Conservation (phyloP, 495 filamentous ascomycete species). For the Penicillium cosmopolitanum region DNA sequence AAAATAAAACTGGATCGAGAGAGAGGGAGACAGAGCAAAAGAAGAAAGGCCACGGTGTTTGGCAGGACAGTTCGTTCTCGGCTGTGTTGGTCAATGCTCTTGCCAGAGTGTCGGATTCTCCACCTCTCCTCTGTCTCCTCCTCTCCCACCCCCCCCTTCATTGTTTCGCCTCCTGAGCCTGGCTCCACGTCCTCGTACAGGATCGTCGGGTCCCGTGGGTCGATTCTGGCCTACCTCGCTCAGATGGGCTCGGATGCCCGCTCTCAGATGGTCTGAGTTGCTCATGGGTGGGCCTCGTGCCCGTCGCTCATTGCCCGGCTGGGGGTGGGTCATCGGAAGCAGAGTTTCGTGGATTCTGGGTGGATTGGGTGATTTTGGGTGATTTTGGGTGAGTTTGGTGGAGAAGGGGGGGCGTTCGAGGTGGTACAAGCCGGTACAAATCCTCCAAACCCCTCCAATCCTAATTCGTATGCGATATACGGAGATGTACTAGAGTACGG, state of each 20-base stretch:
- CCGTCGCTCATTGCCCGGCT: slow-evolving; percentile 1
- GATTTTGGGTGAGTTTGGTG: slow-evolving; percentile 1
- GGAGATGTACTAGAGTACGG: neutral
- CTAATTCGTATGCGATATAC: no score
- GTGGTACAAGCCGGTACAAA: neutral
- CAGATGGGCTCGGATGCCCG: neutral
- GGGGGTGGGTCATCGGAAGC: neutral
- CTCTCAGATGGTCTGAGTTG: slow-evolving; percentile 1
- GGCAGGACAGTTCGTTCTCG: slow-evolving; percentile 4
- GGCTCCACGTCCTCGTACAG: slow-evolving; percentile 4
- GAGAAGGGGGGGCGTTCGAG: slow-evolving; percentile 3
- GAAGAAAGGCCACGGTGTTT: neutral
- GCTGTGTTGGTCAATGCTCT: slow-evolving; percentile 2
- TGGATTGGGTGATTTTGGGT: slow-evolving; percentile 2
- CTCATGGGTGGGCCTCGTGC: slow-evolving; percentile 4
- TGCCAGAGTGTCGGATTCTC: neutral
- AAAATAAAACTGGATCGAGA: neutral
- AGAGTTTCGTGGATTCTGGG: slow-evolving; percentile 2
- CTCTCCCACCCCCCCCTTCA: slow-evolving; percentile 1
- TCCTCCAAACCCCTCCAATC: no score
- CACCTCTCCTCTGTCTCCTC: neutral
- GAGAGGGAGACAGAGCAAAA: neutral
- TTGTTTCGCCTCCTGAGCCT: slow-evolving; percentile 3
- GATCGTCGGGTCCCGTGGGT: slow-evolving; percentile 8
- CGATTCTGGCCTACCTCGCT: neutral